These are phyloP conservation scores for Monosporascus sp. DNA, from an alignment of 2,329 filamentous ascomycete genomes.

Conservation along the genomic window DNA sequence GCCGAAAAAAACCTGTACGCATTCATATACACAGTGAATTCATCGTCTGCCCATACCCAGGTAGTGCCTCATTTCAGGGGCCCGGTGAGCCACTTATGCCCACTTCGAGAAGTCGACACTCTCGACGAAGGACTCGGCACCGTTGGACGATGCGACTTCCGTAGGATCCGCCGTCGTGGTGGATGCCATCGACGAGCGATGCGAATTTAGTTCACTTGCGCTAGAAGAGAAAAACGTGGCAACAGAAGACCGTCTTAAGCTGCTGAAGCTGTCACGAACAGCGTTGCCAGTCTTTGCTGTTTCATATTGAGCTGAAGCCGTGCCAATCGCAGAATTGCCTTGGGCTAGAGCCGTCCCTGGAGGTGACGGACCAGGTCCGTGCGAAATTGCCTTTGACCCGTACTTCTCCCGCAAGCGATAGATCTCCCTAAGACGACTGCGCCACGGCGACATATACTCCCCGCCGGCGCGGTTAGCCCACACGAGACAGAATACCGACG, in stretches of 20 bases:
- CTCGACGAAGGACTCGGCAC: slow-evolving; percentile 37
- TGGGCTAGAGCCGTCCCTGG: slow-evolving; percentile 29
- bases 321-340: slow-evolving; percentile 25
- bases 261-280: slow-evolving; percentile 57
- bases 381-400: slow-evolving; percentile 34
- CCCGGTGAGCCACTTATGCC: slow-evolving; percentile 25
- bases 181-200: slow-evolving; percentile 55
- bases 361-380: slow-evolving; percentile 22
- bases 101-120: slow-evolving; percentile 48
- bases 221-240: slow-evolving; percentile 58
- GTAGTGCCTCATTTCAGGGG: not conserved
- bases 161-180: slow-evolving; percentile 51
- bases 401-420: slow-evolving; percentile 71
- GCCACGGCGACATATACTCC: slow-evolving; percentile 86
- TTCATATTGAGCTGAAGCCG: slow-evolving; percentile 27
- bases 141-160: slow-evolving; percentile 36
- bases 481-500: slow-evolving; percentile 88
- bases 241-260: slow-evolving; percentile 58
- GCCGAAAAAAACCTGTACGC: slow-evolving; percentile 1
- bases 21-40: slow-evolving; percentile 13
- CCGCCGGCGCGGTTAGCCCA: slow-evolving; percentile 74
- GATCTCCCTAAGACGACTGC: slow-evolving; percentile 80
- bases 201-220: slow-evolving; percentile 50
- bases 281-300: slow-evolving; percentile 40
- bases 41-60: slow-evolving; percentile 8